Base-by-base conservation (phyloP, 768 basidiomycete species). In the Dentipellis sp. region DNA sequence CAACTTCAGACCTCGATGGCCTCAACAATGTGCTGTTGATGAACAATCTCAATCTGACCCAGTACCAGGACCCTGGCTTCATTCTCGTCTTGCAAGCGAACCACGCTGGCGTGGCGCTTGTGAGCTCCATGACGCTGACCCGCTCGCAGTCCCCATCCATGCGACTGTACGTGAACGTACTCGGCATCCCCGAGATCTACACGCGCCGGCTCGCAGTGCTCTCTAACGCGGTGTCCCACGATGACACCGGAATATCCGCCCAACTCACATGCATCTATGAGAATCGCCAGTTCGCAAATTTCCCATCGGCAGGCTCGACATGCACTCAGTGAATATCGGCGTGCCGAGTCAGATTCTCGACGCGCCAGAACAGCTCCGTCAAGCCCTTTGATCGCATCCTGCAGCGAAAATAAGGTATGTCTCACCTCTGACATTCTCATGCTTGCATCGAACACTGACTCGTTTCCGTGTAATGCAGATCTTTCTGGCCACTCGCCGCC, bases 171-270 rank as follows among this genome's bases (percentile, higher is more conserved):
- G 63, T 62, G 9, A 64, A 65, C 49, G 64, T 69, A 47, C 62
- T 63, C 48, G 63, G 66, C 29, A 65, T 71, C 55, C 65, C 66
- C 16, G 65, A 65, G 23, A 60, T 69, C 11, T 66, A 62, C 58
- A 59, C 63, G 40, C 56, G 65, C 50, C 68, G 68, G 67, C 56
- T 56, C 38, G 57, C 60, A 45, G 50, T 55, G 10, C 59, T 66
- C 9, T 63, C 65, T 16, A 51, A 60, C 22, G 61, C 58, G 14
- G 64, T 68, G 22, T 71, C 69, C 64, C 69, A 71, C 60, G 69
- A 71, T 57, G 66, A 70, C 46, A 69, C 68, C 7, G 69, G 68
- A 37, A 68, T 66, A 35, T 68, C 69, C 16, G 67, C 69, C 42
- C 63, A 67, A 54, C 56, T 69, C 50, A 67, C 69, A 17, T 58